phyloP scores from a whole-genome alignment of 2,329 filamentous ascomycete genomes.

The Clonostachys rhizophaga region DNA sequence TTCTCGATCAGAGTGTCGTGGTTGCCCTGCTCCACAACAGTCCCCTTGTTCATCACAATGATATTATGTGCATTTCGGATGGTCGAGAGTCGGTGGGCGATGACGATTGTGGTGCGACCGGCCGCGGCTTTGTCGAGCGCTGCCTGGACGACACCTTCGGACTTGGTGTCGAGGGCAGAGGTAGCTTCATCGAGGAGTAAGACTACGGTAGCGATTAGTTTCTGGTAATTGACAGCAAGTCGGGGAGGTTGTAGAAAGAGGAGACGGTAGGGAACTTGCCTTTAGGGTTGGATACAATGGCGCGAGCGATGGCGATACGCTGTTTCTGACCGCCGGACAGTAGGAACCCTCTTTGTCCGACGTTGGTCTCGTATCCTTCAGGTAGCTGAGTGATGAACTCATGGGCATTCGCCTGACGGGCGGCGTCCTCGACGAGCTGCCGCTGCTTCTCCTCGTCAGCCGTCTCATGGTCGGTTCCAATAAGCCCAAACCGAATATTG shows the following conservation, averaged over 20 bases:
- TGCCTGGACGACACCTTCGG: constrained; percentile 43
- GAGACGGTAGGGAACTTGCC: constrained; percentile 27
- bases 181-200: constrained; percentile 93
- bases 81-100: constrained; percentile 91
- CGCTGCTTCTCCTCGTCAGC: constrained; percentile 57
- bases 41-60: constrained; percentile 80
- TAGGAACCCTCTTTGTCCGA: constrained; percentile 91
- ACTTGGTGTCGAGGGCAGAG: constrained; percentile 23
- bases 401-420: constrained; percentile 76
- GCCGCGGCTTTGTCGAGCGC: constrained; percentile 82
- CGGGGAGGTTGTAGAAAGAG: constrained; percentile 85
- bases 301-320: constrained; percentile 89
- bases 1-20: constrained; percentile 71
- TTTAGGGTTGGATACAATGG: constrained; percentile 86
- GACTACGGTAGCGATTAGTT: constrained; percentile 59
- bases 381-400: constrained; percentile 81
- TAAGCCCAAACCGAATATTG: constrained; percentile 85
- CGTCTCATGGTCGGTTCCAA: constrained; percentile 82
- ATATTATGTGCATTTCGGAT: constrained; percentile 95
- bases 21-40: constrained; percentile 88
- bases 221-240: constrained; percentile 65
- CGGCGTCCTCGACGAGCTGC: constrained; percentile 40
- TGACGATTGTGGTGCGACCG: constrained; percentile 90
- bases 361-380: constrained; percentile 87
- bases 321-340: constrained; percentile 96